Conservation (phyloP, 768 basidiomycete species). For the Cytidiella melzeri region DNA sequence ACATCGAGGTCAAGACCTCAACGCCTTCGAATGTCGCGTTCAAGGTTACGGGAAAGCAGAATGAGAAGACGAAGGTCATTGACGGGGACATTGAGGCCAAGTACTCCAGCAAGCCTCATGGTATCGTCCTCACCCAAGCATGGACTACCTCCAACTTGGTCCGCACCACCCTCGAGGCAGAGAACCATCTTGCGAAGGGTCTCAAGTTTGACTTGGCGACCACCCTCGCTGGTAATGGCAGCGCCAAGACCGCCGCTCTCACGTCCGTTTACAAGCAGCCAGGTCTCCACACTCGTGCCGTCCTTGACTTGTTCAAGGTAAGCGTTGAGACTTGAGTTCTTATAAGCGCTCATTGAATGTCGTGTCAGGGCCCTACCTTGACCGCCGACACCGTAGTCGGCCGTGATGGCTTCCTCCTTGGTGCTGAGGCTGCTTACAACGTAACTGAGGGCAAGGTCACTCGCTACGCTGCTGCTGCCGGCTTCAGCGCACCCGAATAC, state of each 20-base stretch:
- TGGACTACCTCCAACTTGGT: slow-evolving; percentile 96
- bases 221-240: slow-evolving; percentile 81
- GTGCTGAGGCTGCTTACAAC: slow-evolving; percentile 95
- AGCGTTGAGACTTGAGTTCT: slow-evolving; percentile 1
- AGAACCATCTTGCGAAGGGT: slow-evolving; percentile 95
- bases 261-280: slow-evolving; percentile 93
- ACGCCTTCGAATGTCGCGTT: slow-evolving; percentile 88
- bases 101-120: slow-evolving; percentile 86
- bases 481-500: slow-evolving; percentile 95
- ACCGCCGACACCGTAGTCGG: slow-evolving; percentile 94
- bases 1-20: slow-evolving; percentile 83
- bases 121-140: slow-evolving; percentile 87
- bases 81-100: slow-evolving; percentile 93
- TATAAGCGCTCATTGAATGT: neutral
- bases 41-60: slow-evolving; percentile 83
- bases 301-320: slow-evolving; percentile 93
- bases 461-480: slow-evolving; percentile 86
- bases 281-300: slow-evolving; percentile 85
- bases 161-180: slow-evolving; percentile 87
- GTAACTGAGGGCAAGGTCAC: slow-evolving; percentile 89
- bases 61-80: slow-evolving; percentile 70
- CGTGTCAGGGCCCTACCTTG: slow-evolving; percentile 84
- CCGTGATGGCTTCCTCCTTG: slow-evolving; percentile 95
- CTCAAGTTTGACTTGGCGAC: slow-evolving; percentile 91
- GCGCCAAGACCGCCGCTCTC: slow-evolving; percentile 76